Evolutionary conservation across 176 grass and related monocot species (phyloP), one percentile per base, ranked within the genome.

Genomic region (Tuctoria greenei): DNA sequence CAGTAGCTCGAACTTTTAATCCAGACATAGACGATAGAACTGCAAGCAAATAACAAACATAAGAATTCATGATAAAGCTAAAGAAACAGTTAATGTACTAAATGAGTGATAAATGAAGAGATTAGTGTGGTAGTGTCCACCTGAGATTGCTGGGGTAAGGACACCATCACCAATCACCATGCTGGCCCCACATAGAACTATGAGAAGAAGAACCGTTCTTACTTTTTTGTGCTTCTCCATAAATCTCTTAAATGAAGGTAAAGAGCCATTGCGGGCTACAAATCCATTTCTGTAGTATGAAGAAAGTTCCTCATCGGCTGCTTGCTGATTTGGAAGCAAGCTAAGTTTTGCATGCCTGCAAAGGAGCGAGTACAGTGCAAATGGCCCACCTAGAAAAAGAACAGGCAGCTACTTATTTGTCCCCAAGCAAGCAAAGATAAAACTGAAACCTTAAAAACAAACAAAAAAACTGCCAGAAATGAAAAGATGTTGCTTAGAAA

Each of bases 91-190:
- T 46, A 82, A 80, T 71, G 16, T 3, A 39, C 50, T 56, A 59
- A 36, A 49, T 8, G 63, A 73, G 21, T 7, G 25, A 14, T n/a
- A 75, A 75, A 74, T 26, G 54, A 42, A 79, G 9, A 73, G 55
- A 70, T 71, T 26, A 39, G 15, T 17, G 57, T n/a, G 64, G 71
- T 0, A 56, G 62, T 58, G 61, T 67, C 66, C 42, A 94, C 95
- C 95, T 78, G 95, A 98, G 65, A 98, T 98, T 83, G 91, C 95
- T 51, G 95, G 95, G 62, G 95, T 99, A 72, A 99, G 86, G 76
- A 99, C 66, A 54, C 95, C 95, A 74, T 99, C 92, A 74, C 95
- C 91, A 46, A 99, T 95, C 27, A 99, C 83, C 95, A 99, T 95
- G 82, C 95, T 92, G 64, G 95, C 89, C 2, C 89, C 91, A 77